phyloP scores from a whole-genome alignment of 2,329 filamentous ascomycete species.

The Aspergillus clavatus region DNA sequence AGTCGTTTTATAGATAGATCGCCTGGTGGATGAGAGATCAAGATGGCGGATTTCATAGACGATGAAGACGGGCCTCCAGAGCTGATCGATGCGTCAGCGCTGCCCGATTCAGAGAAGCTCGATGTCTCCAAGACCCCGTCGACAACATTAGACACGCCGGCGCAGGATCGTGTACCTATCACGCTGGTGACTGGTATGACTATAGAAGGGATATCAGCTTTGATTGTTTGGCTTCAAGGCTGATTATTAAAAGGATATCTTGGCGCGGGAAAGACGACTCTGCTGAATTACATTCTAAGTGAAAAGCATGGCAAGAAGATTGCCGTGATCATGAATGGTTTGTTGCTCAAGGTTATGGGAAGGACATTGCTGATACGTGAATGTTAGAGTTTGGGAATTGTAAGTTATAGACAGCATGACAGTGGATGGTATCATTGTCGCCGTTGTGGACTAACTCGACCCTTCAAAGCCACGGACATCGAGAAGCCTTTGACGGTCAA shows the following conservation, averaged over 20 bases:
- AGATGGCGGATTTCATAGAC: conserved; percentile 24
- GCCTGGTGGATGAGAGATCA: too few species aligned
- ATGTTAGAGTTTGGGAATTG: conserved; percentile 71
- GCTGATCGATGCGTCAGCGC: conserved; percentile 37
- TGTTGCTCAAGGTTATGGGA: conserved; percentile 21
- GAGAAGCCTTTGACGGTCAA: conserved; percentile 93
- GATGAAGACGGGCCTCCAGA: conserved; percentile 44
- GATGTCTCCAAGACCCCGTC: conserved; percentile 21
- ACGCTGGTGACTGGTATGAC: conserved; percentile 47
- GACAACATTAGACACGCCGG: conserved; percentile 21
- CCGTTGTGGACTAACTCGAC: conserved; percentile 3
- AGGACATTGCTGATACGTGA: neutral
- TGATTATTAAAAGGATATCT: conserved; percentile 66
- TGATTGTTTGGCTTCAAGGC: conserved; percentile 1
- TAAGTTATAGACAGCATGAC: conserved; percentile 39
- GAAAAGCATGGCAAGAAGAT: conserved; percentile 97
- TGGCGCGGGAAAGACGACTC: conserved; percentile 89
- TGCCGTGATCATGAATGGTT: conserved; percentile 91
- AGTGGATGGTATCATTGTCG: neutral
- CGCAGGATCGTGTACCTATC: conserved; percentile 43
- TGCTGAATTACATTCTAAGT: conserved; percentile 92
- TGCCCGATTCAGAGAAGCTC: conserved; percentile 22
- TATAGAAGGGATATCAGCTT: conserved; percentile 3
- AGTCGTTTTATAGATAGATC: too few species aligned
- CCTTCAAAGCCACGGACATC: conserved; percentile 70